Evolutionary conservation across 768 basidiomycete genomes (phyloP).

Genomic region (Pholiota microspora): DNA sequence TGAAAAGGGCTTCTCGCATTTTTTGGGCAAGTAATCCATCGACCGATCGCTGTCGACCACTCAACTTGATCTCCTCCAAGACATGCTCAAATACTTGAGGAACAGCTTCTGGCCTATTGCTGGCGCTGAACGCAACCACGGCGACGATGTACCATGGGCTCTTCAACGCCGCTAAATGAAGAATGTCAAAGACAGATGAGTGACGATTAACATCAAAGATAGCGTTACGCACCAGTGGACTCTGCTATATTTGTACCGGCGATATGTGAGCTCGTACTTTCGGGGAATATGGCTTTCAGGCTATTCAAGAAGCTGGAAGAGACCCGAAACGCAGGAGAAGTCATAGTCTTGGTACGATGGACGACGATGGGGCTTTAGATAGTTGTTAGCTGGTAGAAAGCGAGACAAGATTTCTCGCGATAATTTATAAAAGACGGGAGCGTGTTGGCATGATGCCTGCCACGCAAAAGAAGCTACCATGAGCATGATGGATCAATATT

Average conservation of each 20-base stretch:
- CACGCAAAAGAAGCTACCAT: no score
- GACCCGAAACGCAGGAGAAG: slow-evolving; percentile 29
- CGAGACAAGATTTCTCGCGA: not conserved
- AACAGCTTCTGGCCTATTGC: slow-evolving; percentile 58
- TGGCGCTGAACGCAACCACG: slow-evolving; percentile 54
- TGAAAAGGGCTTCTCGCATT: slow-evolving; percentile 62
- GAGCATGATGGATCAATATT: no score
- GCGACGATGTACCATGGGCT: slow-evolving; percentile 64
- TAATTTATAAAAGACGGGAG: no score
- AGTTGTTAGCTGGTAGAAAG: not conserved
- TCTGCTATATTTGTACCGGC: not conserved
- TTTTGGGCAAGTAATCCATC: slow-evolving; percentile 48
- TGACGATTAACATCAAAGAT: not conserved
- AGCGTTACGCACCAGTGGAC: slow-evolving; percentile 14
- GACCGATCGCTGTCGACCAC: slow-evolving; percentile 1
- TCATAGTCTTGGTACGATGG: not conserved
- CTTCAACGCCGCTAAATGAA: slow-evolving; percentile 12
- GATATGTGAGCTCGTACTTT: slow-evolving; percentile 3
- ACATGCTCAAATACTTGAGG: slow-evolving; percentile 52
- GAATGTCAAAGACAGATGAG: no score
- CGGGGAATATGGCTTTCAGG: slow-evolving; percentile 48
- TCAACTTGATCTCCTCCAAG: slow-evolving; percentile 38
- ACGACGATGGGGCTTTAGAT: not conserved
- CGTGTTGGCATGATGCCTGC: no score
- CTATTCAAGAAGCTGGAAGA: slow-evolving; percentile 41